A percentile compares a stretch with the other conserved stretches of the same genome.
Conservation (phyloP, 345 rosid genomes). For the Lumnitzera racemosa region DNA sequence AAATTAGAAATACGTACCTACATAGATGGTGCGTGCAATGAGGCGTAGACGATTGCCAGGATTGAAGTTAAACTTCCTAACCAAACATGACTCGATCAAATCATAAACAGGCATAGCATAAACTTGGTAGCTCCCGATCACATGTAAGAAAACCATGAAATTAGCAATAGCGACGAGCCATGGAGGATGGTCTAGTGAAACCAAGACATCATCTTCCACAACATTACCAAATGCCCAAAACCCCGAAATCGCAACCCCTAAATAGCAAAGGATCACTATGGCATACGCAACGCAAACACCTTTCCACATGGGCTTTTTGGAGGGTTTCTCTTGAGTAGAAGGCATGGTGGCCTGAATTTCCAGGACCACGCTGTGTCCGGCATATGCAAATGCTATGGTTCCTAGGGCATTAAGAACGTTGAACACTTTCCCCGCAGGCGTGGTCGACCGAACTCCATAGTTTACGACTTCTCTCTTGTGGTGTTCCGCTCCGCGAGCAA, state of each 20-base stretch:
- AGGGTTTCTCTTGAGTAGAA: slow-evolving; percentile 67
- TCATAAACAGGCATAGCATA: slow-evolving; percentile 73
- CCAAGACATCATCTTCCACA: slow-evolving; percentile 52
- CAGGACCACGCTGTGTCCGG: slow-evolving; percentile 67
- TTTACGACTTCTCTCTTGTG: slow-evolving; percentile 13
- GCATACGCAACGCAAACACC: slow-evolving; percentile 59
- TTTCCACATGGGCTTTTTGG: slow-evolving; percentile 75
- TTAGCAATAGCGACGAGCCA: slow-evolving; percentile 63
- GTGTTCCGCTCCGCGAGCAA: slow-evolving; percentile 36
- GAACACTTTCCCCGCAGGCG: slow-evolving; percentile 43
- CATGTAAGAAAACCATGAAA: slow-evolving; percentile 59
- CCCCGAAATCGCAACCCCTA: slow-evolving; percentile 61
- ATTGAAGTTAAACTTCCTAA: slow-evolving; percentile 36
- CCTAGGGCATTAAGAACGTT: slow-evolving; percentile 59
- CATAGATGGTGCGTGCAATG: slow-evolving; percentile 36
- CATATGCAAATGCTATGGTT: slow-evolving; percentile 71
- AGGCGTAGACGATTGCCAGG: slow-evolving; percentile 40
- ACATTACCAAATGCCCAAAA: slow-evolving; percentile 48
- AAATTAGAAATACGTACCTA: slow-evolving; percentile 30
- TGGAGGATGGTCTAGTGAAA: slow-evolving; percentile 49
- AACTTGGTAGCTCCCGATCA: slow-evolving; percentile 72
- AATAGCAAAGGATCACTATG: slow-evolving; percentile 64
- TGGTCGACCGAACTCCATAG: slow-evolving; percentile 39
- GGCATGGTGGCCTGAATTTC: slow-evolving; percentile 87
- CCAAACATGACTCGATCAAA: slow-evolving; percentile 55